phyloP scores from a whole-genome alignment of 805 yeast species.

The Kodamaea hsintzibuensis region DNA sequence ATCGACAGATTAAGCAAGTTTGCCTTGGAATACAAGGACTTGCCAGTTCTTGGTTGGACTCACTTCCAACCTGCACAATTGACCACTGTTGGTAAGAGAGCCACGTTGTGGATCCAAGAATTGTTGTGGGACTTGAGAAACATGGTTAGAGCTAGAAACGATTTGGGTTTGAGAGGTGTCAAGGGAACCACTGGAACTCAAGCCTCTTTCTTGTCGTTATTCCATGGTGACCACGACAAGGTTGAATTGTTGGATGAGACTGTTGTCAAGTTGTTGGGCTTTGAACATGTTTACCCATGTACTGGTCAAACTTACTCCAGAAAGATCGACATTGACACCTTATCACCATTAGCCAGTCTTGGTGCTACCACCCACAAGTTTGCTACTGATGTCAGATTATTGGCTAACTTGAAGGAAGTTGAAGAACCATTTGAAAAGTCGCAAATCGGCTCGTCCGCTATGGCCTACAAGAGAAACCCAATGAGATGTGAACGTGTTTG shows the following conservation, averaged over 20 bases:
- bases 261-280: slow-evolving; percentile 91
- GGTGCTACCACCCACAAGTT: slow-evolving; percentile 97
- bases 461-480: slow-evolving; percentile 99
- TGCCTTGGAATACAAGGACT: slow-evolving; percentile 88
- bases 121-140: slow-evolving; percentile 97
- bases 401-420: slow-evolving; percentile 94
- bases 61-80: slow-evolving; percentile 99
- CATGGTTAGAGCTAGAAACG: slow-evolving; percentile 93
- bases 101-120: slow-evolving; percentile 97
- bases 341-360: slow-evolving; percentile 89
- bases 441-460: slow-evolving; percentile 97
- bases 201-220: slow-evolving; percentile 90
- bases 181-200: slow-evolving; percentile 99
- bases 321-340: slow-evolving; percentile 93
- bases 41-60: slow-evolving; percentile 98
- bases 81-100: slow-evolving; percentile 98
- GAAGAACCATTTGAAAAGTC: slow-evolving; percentile 98
- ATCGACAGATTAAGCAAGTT: slow-evolving; percentile 86
- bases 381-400: slow-evolving; percentile 94
- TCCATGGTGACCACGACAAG: slow-evolving; percentile 96
- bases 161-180: slow-evolving; percentile 94
- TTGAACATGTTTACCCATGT: slow-evolving; percentile 92
- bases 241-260: slow-evolving; percentile 91
- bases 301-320: slow-evolving; percentile 99
- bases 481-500: slow-evolving; percentile 99